Base-by-base conservation (phyloP, 345 rosid genomes). In the Eucalyptus pauciflora region DNA sequence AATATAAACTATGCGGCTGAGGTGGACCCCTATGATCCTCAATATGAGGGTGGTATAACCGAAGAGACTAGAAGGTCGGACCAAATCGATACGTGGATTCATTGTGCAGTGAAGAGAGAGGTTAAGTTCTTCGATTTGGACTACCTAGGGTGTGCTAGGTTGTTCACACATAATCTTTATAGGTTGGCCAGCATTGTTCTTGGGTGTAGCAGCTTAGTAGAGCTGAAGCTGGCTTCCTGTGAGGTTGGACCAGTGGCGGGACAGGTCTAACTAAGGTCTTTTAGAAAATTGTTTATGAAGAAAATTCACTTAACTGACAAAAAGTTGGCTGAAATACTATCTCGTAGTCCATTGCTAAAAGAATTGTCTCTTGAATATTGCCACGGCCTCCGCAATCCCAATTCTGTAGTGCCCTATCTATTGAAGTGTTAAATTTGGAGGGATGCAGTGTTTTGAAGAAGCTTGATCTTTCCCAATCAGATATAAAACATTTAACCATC, bases 151-250 rank as follows among this genome's bases (percentile, higher is more conserved):
- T 7, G 37, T 62, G 33, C 71, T 62, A 1, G 15, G 33, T 33
- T 3, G 7, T 4, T 62, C n/a, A 4, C 0, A 1, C 1, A 13
- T 62, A 29, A 29, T 7, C 7, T 6, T 29, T 62, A 0, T 37
- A 7, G 3, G 0, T 5, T n/a, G 71, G 37, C 71, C 37, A 2
- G 71, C 71, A 29, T 29, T 3, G 18, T 64, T 13, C 4, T 64
- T 29, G 3, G 71, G 37, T 13, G 3, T 64, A 64, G 71, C 10
- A 6, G 18, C 1, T 64, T 29, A 29, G 0, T 64, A n/a, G 37
- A 14, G 71, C 37, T n/a, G 37, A 64, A 64, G 1, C 71, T 64
- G 18, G 71, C 71, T n/a, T 64, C 37, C 17, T 29, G 71, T 14
- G 37, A 64, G 3, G 71, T 64, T 5, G 0, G 71, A 13, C 71